Percentiles rank a stretch among this genome's conserved stretches.
These are phyloP conservation scores for Amaranthus cruentus DNA, from an alignment of 148 eudicot species.

Conservation along the genomic window DNA sequence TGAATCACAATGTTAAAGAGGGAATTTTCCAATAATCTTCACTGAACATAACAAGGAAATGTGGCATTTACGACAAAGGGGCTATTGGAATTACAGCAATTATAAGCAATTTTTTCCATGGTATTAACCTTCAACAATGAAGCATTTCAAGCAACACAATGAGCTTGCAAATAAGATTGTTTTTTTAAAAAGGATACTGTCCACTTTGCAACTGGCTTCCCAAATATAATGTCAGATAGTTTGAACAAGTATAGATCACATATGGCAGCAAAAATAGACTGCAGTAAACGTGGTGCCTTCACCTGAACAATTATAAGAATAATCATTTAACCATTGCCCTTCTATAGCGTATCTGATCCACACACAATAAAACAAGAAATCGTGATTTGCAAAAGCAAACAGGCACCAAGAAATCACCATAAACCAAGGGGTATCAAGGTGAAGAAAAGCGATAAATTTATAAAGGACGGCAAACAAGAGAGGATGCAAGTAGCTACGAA, in stretches of 20 bases:
- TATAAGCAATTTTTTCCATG: background rate
- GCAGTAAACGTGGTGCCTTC: constrained; percentile 72
- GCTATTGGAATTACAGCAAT: background rate
- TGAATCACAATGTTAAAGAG: too few relatives aligned
- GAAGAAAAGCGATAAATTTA: constrained; percentile 61
- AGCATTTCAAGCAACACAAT: background rate
- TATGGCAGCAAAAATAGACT: constrained; percentile 71
- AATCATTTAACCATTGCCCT: background rate
- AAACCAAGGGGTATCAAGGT: constrained; percentile 71
- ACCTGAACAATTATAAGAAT: constrained; percentile 38
- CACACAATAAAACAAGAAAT: background rate
- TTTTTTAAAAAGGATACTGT: constrained; percentile 64
- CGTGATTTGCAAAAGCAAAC: background rate
- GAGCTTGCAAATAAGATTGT: background rate
- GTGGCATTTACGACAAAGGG: too few relatives aligned
- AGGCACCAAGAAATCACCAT: constrained; percentile 45
- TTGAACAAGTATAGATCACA: constrained; percentile 87
- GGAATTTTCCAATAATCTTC: too few relatives aligned
- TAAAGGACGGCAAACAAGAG: constrained; percentile 74
- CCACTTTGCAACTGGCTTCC: constrained; percentile 66
- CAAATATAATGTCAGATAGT: constrained; percentile 52
- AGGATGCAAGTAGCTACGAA: constrained; percentile 88
- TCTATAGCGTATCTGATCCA: background rate
- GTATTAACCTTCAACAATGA: background rate
- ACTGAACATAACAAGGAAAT: too few relatives aligned